Evolutionary conservation across 1,284 basidiomycete genomes (phyloP).

Genomic region (Flammula alnicola): DNA sequence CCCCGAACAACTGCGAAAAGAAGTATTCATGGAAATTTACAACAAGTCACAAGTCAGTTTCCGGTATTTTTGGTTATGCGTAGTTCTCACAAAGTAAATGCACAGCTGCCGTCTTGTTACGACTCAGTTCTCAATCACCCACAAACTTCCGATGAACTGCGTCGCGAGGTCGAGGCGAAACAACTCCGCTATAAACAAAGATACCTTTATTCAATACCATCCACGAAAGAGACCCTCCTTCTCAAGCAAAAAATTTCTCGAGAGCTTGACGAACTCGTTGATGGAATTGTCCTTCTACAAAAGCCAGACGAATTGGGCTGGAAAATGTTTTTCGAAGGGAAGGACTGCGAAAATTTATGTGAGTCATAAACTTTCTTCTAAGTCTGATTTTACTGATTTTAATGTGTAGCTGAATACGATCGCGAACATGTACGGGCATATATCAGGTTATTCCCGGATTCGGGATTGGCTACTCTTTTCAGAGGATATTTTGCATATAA

Average conservation of each 20-base stretch:
- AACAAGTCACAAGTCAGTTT: slow-evolving; percentile 57
- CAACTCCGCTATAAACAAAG: slow-evolving; percentile 66
- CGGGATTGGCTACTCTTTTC: slow-evolving; percentile 62
- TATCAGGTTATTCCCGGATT: slow-evolving; percentile 70
- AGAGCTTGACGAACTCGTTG: slow-evolving; percentile 73
- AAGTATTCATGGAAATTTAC: slow-evolving; percentile 69
- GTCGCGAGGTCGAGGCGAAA: slow-evolving; percentile 73
- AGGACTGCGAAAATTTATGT: slow-evolving; percentile 75
- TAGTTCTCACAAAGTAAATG: background rate
- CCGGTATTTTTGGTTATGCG: background rate
- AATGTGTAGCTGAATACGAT: slow-evolving; percentile 67
- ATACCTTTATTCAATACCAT: slow-evolving; percentile 58
- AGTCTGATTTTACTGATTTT: slow-evolving; percentile 5
- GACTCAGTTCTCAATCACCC: slow-evolving; percentile 80
- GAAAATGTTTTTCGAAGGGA: slow-evolving; percentile 79
- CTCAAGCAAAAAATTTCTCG: slow-evolving; percentile 55
- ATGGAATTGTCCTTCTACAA: slow-evolving; percentile 74
- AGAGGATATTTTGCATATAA: slow-evolving; percentile 71
- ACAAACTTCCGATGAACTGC: slow-evolving; percentile 71
- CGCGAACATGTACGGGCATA: slow-evolving; percentile 66
- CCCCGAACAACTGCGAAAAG: slow-evolving; percentile 71
- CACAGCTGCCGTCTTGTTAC: slow-evolving; percentile 71
- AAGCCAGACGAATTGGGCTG: slow-evolving; percentile 84
- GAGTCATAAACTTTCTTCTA: slow-evolving; percentile 30
- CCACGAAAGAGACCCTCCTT: slow-evolving; percentile 43